Evolutionary conservation across 257 asterid genomes (phyloP), one percentile per base, ranked within the genome.

Genomic region (Ballota nigra): DNA sequence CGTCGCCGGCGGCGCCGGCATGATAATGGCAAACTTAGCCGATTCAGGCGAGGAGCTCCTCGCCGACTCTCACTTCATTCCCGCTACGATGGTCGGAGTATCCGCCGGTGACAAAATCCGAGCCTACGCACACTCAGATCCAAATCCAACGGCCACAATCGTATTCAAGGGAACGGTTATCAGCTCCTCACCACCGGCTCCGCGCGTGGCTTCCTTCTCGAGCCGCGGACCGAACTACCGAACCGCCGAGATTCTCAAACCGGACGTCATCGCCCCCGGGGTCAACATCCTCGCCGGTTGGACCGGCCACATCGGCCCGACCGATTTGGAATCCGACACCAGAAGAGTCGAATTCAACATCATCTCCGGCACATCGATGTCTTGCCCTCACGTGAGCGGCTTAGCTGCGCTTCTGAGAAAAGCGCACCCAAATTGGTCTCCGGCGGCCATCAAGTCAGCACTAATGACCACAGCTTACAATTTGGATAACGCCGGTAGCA

Each of bases 351-450:
- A 86, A 7, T 94, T 94, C 81, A 94, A 91, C 72, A 89, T 94
- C 52, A 79, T 87, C 12, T 94, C 98, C 1, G 98, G 98, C 9
- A 94, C 98, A 0, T 89, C 97, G 1, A 94, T 91, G 99, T 85
- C 99, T 18, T 91, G 97, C 69, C 99, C 99, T 18, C 99, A 94
- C 63, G 97, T 88, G 63, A 89, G 97, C 74, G 99, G 99, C 58
- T 77, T 94, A 18, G 97, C 97, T 0, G 96, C 97, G 1, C 34
- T 94, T 79, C 89, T 94, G 23, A 77, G 75, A 11, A 82, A 86
- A 63, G 96, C 97, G 70, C 75, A 89, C 18, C 93, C 93, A 0
- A 19, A 40, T 20, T 94, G 97, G 97, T 78, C 89, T 0, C 95
- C 97, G 0, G 92, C 96, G 0, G 97, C 96, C 1, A 86, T 94